Percentiles rank a stretch among this genome's conserved stretches.
These are phyloP conservation scores for Cyclospora cayetanensis DNA, from an alignment of 169 alveolate species.

Conservation along the genomic window DNA sequence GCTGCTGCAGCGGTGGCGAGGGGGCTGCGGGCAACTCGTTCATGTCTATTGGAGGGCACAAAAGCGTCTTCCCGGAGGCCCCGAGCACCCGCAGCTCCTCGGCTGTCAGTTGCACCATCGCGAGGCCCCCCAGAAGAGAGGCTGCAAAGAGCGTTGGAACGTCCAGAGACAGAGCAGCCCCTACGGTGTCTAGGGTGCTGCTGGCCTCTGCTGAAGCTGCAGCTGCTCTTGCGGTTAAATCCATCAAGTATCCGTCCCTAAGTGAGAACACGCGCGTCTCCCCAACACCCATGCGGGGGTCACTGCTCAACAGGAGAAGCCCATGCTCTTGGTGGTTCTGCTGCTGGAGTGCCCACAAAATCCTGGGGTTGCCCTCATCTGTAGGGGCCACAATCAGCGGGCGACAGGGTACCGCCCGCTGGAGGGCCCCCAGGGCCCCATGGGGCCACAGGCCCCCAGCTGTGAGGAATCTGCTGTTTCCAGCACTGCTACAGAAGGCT, in stretches of 20 bases:
- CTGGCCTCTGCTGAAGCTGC: conserved; percentile 2
- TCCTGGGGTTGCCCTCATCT: neutral
- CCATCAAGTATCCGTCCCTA: neutral
- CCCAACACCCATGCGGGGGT: conserved; percentile 32
- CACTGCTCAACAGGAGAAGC: conserved; percentile 41
- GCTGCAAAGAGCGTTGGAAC: conserved; percentile 27
- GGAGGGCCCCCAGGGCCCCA: conserved; percentile 45
- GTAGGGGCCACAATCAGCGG: neutral
- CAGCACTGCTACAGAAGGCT: conserved; percentile 21
- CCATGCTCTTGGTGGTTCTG: conserved; percentile 4
- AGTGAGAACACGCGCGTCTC: conserved; percentile 16
- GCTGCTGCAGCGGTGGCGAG: conserved; percentile 8
- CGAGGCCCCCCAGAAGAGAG: conserved; percentile 27
- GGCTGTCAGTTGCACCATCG: conserved; percentile 48
- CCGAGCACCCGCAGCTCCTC: conserved; percentile 61
- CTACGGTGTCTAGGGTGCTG: neutral
- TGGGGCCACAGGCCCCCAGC: conserved; percentile 41
- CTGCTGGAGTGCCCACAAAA: conserved; percentile 37
- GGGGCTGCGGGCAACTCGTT: too few species aligned
- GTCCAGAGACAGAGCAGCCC: conserved; percentile 11
- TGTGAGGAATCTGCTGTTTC: neutral
- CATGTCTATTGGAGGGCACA: conserved; percentile 21
- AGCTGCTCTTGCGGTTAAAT: conserved; percentile 1
- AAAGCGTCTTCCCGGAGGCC: neutral
- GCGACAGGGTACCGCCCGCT: conserved; percentile 29